phyloP scores from a whole-genome alignment of 1,139 yeast genomes.

The Arxiozyma telluris region DNA sequence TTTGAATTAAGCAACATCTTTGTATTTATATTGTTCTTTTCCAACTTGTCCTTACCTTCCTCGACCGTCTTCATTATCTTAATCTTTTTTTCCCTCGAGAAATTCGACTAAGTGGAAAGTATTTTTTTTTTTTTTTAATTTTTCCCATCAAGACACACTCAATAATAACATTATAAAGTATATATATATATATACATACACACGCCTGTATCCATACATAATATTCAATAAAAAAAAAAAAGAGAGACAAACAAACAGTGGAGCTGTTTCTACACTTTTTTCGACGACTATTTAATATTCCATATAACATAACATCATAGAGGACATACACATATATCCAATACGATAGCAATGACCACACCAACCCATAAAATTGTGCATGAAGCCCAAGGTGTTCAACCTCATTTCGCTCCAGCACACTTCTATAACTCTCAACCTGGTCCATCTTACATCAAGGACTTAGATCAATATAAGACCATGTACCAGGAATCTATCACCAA shows the following conservation, averaged over 20 bases:
- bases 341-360: neutral
- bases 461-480: conserved; percentile 66
- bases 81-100: neutral
- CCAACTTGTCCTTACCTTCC: neutral
- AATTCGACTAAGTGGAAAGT: too few species aligned
- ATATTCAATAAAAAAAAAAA: too few species aligned
- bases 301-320: neutral
- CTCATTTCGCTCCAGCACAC: conserved; percentile 63
- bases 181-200: too few species aligned
- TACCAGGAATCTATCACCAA: conserved; percentile 70
- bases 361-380: conserved; percentile 47
- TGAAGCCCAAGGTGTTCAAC: conserved; percentile 63
- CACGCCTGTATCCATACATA: too few species aligned
- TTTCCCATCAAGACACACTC: too few species aligned
- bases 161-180: too few species aligned
- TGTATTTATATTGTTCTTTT: neutral
- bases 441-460: conserved; percentile 38
- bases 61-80: neutral
- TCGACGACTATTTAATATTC: neutral
- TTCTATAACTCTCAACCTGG: conserved; percentile 68
- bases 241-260: too few species aligned
- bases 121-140: too few species aligned
- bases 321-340: neutral
- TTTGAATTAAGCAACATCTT: neutral
- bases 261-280: neutral